phyloP scores from a whole-genome alignment of 1,284 basidiomycete genomes.

The Tilletiaria anomala region DNA sequence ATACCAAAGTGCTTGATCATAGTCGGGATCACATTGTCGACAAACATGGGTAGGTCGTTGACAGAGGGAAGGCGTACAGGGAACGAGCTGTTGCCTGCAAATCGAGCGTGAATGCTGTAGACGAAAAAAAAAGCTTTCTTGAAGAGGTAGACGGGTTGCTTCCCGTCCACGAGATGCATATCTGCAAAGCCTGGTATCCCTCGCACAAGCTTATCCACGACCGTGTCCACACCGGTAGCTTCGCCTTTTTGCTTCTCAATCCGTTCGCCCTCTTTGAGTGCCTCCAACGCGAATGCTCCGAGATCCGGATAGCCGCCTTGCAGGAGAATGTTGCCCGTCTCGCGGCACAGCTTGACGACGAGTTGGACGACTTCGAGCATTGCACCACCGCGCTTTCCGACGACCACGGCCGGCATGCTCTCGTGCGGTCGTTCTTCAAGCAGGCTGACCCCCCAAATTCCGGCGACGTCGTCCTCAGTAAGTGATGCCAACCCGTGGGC shows the following conservation, averaged over 20 bases:
- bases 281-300: conserved; percentile 57
- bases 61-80: conserved; percentile 41
- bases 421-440: conserved; percentile 55
- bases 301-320: conserved; percentile 53
- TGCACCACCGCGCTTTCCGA: conserved; percentile 57
- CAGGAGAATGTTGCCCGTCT: conserved; percentile 56
- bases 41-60: conserved; percentile 51
- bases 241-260: conserved; percentile 31
- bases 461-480: conserved; percentile 11
- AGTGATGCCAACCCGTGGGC: conserved; percentile 12
- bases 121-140: conserved; percentile 76
- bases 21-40: conserved; percentile 74
- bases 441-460: conserved; percentile 17
- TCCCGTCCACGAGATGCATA: conserved; percentile 5
- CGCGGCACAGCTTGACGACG: conserved; percentile 52
- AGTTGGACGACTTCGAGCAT: conserved; percentile 58
- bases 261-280: conserved; percentile 49
- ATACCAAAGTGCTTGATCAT: conserved; percentile 62
- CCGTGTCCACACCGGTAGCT: conserved; percentile 39
- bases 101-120: conserved; percentile 51
- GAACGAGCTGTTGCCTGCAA: conserved; percentile 1
- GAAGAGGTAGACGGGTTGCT: conserved; percentile 54
- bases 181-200: conserved; percentile 27
- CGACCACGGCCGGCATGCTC: conserved; percentile 53
- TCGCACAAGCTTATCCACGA: background rate